These are phyloP conservation scores for Marchantia polymorpha DNA, from an alignment of 225 moss, liverwort and hornwort genomes.

Conservation along the genomic window DNA sequence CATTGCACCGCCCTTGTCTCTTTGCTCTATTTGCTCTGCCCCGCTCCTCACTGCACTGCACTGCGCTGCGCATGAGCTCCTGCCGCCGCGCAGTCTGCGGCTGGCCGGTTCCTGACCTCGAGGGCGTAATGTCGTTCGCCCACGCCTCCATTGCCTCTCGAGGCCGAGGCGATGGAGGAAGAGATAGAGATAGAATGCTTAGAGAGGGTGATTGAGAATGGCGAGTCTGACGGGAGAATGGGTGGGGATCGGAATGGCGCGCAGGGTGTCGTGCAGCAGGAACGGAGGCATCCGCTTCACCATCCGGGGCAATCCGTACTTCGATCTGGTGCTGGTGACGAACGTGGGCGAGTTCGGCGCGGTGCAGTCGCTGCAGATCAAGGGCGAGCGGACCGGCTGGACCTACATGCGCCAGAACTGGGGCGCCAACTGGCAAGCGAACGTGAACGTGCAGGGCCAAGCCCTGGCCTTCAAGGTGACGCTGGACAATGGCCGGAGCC, in stretches of 20 bases:
- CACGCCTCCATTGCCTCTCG: no score
- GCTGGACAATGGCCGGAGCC: constrained; percentile 36
- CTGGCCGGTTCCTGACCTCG: no score
- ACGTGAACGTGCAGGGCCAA: constrained; percentile 45
- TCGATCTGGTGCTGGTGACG: constrained; percentile 47
- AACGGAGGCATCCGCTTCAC: constrained; percentile 61
- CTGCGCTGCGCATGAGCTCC: no score
- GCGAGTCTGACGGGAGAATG: background rate
- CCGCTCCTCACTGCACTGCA: no score
- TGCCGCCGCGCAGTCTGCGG: no score
- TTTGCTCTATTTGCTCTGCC: no score
- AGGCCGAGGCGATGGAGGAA: no score
- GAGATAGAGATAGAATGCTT: no score
- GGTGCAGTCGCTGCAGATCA: constrained; percentile 45
- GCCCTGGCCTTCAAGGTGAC: constrained; percentile 54
- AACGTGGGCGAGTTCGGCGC: constrained; percentile 54
- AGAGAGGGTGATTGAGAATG: no score
- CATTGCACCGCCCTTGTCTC: no score
- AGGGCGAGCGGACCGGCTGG: constrained; percentile 46
- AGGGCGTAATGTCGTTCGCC: no score
- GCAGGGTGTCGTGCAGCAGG: constrained; percentile 47
- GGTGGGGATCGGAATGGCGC: background rate
- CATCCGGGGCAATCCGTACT: constrained; percentile 41
- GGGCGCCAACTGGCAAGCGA: constrained; percentile 61
- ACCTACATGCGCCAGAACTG: constrained; percentile 59